A percentile compares a stretch with the other conserved stretches of the same genome.
These are phyloP conservation scores for Neodidymelliopsis sp. DNA, from an alignment of 2,329 filamentous ascomycete genomes.

Conservation along the genomic window DNA sequence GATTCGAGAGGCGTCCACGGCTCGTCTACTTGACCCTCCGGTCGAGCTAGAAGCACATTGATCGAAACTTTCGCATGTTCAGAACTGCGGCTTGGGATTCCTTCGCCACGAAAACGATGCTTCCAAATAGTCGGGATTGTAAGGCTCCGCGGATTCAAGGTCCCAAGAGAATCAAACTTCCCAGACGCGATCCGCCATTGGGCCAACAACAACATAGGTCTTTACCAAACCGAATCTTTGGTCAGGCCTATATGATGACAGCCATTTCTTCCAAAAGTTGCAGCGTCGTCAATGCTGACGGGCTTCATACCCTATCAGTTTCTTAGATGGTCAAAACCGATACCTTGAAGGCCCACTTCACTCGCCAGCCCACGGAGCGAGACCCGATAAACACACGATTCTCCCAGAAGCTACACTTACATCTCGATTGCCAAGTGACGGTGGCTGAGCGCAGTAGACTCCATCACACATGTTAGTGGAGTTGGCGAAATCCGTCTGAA, in stretches of 20 bases:
- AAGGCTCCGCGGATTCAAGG: not conserved
- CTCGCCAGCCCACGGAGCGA: no score
- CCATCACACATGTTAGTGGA: no score
- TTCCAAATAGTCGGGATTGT: not conserved
- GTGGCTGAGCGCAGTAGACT: not conserved
- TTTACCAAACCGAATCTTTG: not conserved
- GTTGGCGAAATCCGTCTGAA: no score
- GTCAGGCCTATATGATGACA: not conserved
- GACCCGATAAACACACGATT: not conserved
- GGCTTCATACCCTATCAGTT: not conserved
- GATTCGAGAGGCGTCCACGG: no score
- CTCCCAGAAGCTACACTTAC: not conserved
- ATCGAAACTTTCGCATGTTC: no score
- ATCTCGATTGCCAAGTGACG: not conserved
- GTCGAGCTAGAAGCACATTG: no score
- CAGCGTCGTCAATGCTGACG: not conserved
- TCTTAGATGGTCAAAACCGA: not conserved
- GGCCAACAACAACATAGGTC: not conserved
- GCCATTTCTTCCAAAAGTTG: not conserved
- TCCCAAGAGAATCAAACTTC: not conserved
- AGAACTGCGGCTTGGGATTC: not conserved
- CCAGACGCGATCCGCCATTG: no score
- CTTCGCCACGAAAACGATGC: not conserved
- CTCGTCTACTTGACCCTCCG: no score
- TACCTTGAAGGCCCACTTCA: not conserved